Percentiles rank a stretch among this genome's conserved stretches.
Conservation (phyloP, 352 stramenopile genomes). For the Proteromonas lacertae region DNA sequence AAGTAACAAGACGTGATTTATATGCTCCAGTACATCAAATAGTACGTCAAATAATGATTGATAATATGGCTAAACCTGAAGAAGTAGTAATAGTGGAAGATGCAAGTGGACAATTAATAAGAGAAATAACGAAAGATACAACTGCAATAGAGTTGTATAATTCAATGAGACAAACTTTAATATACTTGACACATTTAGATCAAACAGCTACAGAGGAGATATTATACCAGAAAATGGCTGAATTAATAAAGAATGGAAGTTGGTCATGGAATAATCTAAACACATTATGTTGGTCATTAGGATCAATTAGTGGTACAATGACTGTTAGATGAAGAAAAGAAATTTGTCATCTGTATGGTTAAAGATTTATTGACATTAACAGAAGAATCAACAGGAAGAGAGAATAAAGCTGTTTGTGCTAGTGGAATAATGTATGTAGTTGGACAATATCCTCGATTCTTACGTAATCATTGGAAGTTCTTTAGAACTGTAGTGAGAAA, state of each 20-base stretch:
- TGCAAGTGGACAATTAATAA: constrained; percentile 69
- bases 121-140: constrained; percentile 92
- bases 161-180: constrained; percentile 90
- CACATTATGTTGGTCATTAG: constrained; percentile 96
- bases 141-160: constrained; percentile 98
- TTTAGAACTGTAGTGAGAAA: constrained; percentile 99
- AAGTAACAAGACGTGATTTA: not conserved
- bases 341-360: constrained; percentile 96
- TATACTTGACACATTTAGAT: constrained; percentile 97
- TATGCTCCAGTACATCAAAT: constrained; percentile 36
- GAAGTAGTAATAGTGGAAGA: constrained; percentile 99
- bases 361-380: constrained; percentile 88
- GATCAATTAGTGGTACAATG: constrained; percentile 92
- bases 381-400: constrained; percentile 88
- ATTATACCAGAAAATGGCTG: constrained; percentile 85
- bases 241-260: constrained; percentile 29
- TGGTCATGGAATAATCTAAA: constrained; percentile 90
- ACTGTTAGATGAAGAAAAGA: constrained; percentile 94
- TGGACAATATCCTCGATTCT: constrained; percentile 93
- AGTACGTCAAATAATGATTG: constrained; percentile 85
- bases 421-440: constrained; percentile 99
- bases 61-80: constrained; percentile 94
- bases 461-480: constrained; percentile 98
- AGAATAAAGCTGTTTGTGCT: constrained; percentile 91
- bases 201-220: constrained; percentile 95